Base-by-base conservation (phyloP, 176 grass and related monocot genomes). In the Pontederia crassipes region DNA sequence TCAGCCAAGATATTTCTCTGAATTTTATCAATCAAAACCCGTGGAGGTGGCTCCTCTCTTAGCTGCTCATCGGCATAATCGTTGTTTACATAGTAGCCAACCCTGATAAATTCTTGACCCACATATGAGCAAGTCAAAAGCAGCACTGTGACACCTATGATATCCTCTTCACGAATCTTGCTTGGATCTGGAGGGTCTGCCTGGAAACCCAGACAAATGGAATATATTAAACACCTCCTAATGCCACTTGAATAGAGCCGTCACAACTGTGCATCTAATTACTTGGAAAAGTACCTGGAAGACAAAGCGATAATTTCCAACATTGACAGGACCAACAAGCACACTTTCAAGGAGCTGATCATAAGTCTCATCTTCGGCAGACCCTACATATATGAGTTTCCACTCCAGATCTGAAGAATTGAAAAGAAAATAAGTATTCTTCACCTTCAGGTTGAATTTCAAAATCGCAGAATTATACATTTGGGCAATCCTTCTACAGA, bases 1-100 rank as follows among this genome's bases (percentile, higher is more conserved):
- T 98, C 93, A 0, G 84, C 84, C 60, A 98, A 56, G 76, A 98
- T 98, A 74, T 98, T 98, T 51, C 93, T 83, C 71, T 98, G 93
- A 59, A 98, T 88, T 62, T 81, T 69, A 16, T 98, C 83, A 12
- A 98, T 72, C 46, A 98, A 61, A 52, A 92, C 67, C 59, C 78
- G 83, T 5, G 79, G 70, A 6, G 93, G 93, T 35, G 87, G 93
- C 59, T 98, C 93, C 64, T 98, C 93, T 65, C 87, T 85, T 46
- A 92, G 75, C 29, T 98, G 93, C 54, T 98, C 93, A 24, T 98
- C 87, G 8, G 88, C 93, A 1, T 98, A 98, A 10, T 98, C 93
- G 10, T 98, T 98, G 81, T 92, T 98, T 60, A 98, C 93, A 0
- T 98, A 98, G 79, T 98, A 98, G 18, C 93, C 93, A 51, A 98